phyloP scores from a whole-genome alignment of 305 asterid species.

The Ajuga reptans region DNA sequence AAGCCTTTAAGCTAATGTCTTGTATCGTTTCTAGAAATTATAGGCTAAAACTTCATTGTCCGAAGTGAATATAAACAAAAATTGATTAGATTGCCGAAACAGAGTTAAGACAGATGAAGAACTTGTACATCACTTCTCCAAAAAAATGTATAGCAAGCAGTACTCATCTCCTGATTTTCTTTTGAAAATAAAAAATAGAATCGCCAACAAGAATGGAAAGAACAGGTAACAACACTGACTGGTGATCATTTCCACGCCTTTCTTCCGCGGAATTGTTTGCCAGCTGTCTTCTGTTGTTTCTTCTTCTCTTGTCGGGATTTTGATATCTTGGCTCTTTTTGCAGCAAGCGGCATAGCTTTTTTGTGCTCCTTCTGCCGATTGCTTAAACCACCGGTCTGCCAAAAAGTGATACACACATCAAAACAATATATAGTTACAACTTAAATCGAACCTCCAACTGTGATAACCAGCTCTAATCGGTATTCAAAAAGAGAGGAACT shows the following conservation, averaged over 20 bases:
- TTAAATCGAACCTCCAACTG: neutral
- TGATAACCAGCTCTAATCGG: neutral
- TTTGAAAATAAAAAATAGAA: neutral
- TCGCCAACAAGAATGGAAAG: neutral
- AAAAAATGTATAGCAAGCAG: neutral
- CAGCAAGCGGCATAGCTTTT: slow-evolving; percentile 72
- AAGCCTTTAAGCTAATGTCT: neutral
- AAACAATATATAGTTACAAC: neutral
- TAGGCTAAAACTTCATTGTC: neutral
- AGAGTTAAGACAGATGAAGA: neutral
- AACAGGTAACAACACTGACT: neutral
- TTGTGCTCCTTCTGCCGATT: slow-evolving; percentile 74
- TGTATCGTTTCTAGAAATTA: neutral
- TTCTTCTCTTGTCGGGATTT: slow-evolving; percentile 49
- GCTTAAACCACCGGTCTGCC: slow-evolving; percentile 78
- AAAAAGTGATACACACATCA: neutral
- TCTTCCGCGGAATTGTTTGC: slow-evolving; percentile 84
- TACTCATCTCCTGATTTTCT: neutral
- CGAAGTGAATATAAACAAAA: neutral
- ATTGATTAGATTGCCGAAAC: neutral
- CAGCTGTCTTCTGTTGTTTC: slow-evolving; percentile 32
- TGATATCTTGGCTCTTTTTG: slow-evolving; percentile 49
- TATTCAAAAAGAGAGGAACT: neutral
- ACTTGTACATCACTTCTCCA: neutral
- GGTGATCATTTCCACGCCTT: slow-evolving; percentile 80